Percentiles rank a stretch among this genome's conserved stretches.
phyloP scores from a whole-genome alignment of 1,139 yeast genomes.

The Sporopachydermia cereana region DNA sequence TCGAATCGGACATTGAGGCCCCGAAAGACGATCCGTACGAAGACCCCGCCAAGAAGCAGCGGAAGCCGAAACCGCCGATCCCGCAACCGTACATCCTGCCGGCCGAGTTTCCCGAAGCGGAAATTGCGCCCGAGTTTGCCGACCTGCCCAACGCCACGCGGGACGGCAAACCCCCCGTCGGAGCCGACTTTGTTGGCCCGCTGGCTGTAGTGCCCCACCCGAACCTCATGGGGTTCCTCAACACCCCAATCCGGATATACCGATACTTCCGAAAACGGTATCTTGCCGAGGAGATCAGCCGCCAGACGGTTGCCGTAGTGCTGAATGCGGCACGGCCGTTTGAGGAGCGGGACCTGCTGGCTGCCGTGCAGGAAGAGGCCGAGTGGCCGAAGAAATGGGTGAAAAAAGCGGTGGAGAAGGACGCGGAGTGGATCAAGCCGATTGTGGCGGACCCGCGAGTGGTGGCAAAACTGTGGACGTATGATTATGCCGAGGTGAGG shows the following conservation, averaged over 20 bases:
- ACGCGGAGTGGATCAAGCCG: conserved; percentile 85
- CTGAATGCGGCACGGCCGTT: conserved; percentile 46
- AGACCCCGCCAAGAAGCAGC: conserved; percentile 26
- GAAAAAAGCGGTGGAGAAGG: conserved; percentile 50
- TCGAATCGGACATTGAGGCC: conserved; percentile 13
- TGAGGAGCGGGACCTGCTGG: conserved; percentile 38
- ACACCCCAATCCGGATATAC: conserved; percentile 64
- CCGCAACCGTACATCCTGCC: conserved; percentile 54
- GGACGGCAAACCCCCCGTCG: conserved; percentile 11
- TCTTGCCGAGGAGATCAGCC: conserved; percentile 62
- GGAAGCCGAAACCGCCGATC: conserved; percentile 33
- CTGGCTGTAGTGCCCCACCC: conserved; percentile 63
- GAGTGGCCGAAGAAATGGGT: conserved; percentile 94
- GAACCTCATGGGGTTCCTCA: conserved; percentile 65
- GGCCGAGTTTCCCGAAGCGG: conserved; percentile 39
- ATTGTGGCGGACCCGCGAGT: conserved; percentile 61
- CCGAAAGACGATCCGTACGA: conserved; percentile 16
- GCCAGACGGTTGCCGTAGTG: conserved; percentile 48
- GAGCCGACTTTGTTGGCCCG: conserved; percentile 35
- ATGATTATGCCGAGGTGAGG: conserved; percentile 18
- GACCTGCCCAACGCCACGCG: conserved; percentile 13
- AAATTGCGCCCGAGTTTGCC: conserved; percentile 52
- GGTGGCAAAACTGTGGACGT: conserved; percentile 42
- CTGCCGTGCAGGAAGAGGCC: conserved; percentile 58
- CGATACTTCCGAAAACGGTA: conserved; percentile 66